Conservation (phyloP, 768 basidiomycete species). For the Leccinum incarnatum region DNA sequence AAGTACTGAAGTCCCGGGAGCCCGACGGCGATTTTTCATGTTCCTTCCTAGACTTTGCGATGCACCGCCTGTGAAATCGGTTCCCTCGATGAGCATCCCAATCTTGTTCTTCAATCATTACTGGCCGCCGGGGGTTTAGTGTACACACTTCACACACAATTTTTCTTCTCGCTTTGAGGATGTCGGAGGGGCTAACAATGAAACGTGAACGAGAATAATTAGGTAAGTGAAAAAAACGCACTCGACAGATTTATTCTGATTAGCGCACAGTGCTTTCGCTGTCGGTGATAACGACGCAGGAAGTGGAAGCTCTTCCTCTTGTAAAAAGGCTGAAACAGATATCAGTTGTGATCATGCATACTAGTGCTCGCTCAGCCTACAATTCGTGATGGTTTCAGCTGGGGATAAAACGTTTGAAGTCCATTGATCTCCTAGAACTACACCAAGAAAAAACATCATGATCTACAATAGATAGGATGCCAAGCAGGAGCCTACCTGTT, state of each 20-base stretch:
- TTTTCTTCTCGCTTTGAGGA: constrained; percentile 55
- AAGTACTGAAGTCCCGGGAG: background rate
- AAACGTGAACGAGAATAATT: constrained; percentile 10
- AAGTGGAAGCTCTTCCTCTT: constrained; percentile 47
- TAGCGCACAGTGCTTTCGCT: constrained; percentile 51
- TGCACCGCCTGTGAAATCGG: constrained; percentile 51
- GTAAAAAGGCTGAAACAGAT: constrained; percentile 48
- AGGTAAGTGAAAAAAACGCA: constrained; percentile 25
- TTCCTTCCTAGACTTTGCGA: constrained; percentile 28
- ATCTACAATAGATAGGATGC: background rate
- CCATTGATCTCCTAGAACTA: constrained; percentile 61
- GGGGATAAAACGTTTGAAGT: constrained; percentile 47
- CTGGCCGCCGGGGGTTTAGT: constrained; percentile 48
- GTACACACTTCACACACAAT: constrained; percentile 65
- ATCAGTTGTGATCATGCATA: constrained; percentile 1
- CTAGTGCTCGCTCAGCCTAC: constrained; percentile 31
- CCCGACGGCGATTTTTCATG: constrained; percentile 1
- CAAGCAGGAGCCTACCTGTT: constrained; percentile 44
- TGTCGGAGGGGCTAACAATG: constrained; percentile 50
- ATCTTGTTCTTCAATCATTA: constrained; percentile 57
- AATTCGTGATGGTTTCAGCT: constrained; percentile 48
- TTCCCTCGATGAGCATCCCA: constrained; percentile 61
- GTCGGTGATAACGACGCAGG: constrained; percentile 52
- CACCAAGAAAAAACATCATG: background rate
- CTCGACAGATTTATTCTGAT: constrained; percentile 46